Evolutionary conservation across 2,329 filamentous ascomycete genomes (phyloP), one percentile per base, ranked within the genome.

Genomic region (Aspergillus alliaceus): DNA sequence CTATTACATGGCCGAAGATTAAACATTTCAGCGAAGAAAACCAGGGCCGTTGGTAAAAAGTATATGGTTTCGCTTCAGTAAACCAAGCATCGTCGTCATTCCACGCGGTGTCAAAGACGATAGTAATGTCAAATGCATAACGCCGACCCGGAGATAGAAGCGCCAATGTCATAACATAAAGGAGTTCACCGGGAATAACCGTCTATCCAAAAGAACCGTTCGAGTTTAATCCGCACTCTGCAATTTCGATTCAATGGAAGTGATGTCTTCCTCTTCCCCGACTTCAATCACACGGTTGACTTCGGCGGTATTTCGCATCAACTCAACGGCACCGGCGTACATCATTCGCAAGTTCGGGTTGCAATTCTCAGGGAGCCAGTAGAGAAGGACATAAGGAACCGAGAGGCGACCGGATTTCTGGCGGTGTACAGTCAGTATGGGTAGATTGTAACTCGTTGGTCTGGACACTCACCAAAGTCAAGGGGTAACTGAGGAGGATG

Each of bases 301-400:
- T 78, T 97, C 92, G 58, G 90, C 90, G 54, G 91, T 96, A 71
- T 91, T 96, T 63, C 93, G 86, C 89, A 98, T 92, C 74, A 98
- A 77, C 79, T 99, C 95, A 77, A 97, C 96, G 42, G 95, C 95
- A 37, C 93, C 90, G 29, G 95, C 95, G 74, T 98, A 99, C 72
- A 95, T 80, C 95, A 98, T 98, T 65, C 91, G 86, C 70, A 90
- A 80, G 70, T 93, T 90, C 64, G 84, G 86, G 73, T 96, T 97
- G 78, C 91, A 95, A 49, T 93, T 97, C 51, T 88, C 89, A 7
- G 95, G 95, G 22, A 98, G 86, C 78, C 96, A 98, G 80, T 96
- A 97, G 22, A 99, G 79, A 72, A 98, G 85, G 47, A 97, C 91
- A 73, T 99, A 99, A 9, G 95, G 95, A 3, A 96, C 92, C 5